A percentile compares a stretch with the other conserved stretches of the same genome.
Evolutionary conservation across 441 rosid genomes (phyloP).

Genomic region (Melastoma candidum): DNA sequence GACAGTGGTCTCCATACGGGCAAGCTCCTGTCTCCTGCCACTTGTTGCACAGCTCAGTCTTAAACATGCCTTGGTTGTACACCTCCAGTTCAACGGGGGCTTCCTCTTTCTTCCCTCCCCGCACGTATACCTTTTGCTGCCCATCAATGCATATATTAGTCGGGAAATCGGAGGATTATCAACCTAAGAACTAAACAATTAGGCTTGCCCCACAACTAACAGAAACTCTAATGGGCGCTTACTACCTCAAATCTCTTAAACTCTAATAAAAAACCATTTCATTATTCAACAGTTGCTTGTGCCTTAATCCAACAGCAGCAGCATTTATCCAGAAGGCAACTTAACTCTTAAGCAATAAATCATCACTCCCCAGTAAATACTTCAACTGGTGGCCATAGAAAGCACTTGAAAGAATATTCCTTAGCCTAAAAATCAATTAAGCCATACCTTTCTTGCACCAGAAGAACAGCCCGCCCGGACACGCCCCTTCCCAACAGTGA

Average conservation of each 20-base stretch:
- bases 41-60: slow-evolving; percentile 67
- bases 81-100: slow-evolving; percentile 25
- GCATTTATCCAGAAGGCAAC: too few species aligned
- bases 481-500: slow-evolving; percentile 14
- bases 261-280: too few species aligned
- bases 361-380: too few species aligned
- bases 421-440: too few species aligned
- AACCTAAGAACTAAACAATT: not conserved
- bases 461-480: slow-evolving; percentile 14
- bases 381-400: too few species aligned
- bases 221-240: too few species aligned
- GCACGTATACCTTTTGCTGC: slow-evolving; percentile 42
- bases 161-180: not conserved
- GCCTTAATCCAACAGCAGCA: too few species aligned
- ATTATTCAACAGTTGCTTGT: too few species aligned
- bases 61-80: slow-evolving; percentile 53
- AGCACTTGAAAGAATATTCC: too few species aligned
- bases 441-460: slow-evolving; percentile 6
- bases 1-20: slow-evolving; percentile 58
- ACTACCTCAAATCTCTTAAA: too few species aligned
- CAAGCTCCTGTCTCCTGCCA: slow-evolving; percentile 70
- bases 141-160: not conserved
- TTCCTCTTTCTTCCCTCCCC: slow-evolving; percentile 35
- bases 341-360: too few species aligned
- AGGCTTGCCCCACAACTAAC: too few species aligned